These are phyloP conservation scores for Cladosporium sp. DNA, from an alignment of 2,329 filamentous ascomycete genomes.

Conservation along the genomic window DNA sequence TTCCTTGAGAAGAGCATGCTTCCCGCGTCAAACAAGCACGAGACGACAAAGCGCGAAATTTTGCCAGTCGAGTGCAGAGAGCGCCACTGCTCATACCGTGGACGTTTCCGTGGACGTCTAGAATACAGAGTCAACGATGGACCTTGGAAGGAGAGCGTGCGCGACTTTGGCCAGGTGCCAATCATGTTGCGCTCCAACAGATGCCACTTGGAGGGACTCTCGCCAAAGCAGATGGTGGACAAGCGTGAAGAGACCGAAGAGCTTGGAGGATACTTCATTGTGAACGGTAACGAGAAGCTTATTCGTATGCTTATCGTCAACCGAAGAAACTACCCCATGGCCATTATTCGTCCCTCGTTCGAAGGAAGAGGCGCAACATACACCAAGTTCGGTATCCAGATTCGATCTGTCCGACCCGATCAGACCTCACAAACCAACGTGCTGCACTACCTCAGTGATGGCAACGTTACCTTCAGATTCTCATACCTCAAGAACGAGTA, in stretches of 20 bases:
- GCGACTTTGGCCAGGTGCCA: slow-evolving; percentile 85
- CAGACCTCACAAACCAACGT: slow-evolving; percentile 98
- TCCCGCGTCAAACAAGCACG: slow-evolving; percentile 80
- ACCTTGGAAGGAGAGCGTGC: slow-evolving; percentile 76
- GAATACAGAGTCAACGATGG: slow-evolving; percentile 87
- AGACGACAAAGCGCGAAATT: slow-evolving; percentile 76
- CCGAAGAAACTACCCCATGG: slow-evolving; percentile 91
- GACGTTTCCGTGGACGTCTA: slow-evolving; percentile 78
- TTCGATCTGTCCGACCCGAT: slow-evolving; percentile 91
- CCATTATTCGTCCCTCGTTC: slow-evolving; percentile 89
- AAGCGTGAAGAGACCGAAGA: slow-evolving; percentile 96
- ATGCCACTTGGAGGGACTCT: slow-evolving; percentile 85
- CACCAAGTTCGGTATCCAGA: slow-evolving; percentile 85
- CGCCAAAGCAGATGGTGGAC: slow-evolving; percentile 78
- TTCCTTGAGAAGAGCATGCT: slow-evolving; percentile 80
- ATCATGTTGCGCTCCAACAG: slow-evolving; percentile 91
- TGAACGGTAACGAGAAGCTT: slow-evolving; percentile 97
- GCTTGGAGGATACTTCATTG: slow-evolving; percentile 92
- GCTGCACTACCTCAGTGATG: slow-evolving; percentile 91
- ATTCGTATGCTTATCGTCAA: slow-evolving; percentile 90
- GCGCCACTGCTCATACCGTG: slow-evolving; percentile 86
- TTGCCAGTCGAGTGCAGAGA: slow-evolving; percentile 92
- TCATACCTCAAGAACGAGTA: slow-evolving; percentile 98
- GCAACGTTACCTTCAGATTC: slow-evolving; percentile 95
- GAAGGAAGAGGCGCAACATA: slow-evolving; percentile 83